Base-by-base conservation (phyloP, 2,329 filamentous ascomycete genomes). In the Ophiosphaerella narmari region DNA sequence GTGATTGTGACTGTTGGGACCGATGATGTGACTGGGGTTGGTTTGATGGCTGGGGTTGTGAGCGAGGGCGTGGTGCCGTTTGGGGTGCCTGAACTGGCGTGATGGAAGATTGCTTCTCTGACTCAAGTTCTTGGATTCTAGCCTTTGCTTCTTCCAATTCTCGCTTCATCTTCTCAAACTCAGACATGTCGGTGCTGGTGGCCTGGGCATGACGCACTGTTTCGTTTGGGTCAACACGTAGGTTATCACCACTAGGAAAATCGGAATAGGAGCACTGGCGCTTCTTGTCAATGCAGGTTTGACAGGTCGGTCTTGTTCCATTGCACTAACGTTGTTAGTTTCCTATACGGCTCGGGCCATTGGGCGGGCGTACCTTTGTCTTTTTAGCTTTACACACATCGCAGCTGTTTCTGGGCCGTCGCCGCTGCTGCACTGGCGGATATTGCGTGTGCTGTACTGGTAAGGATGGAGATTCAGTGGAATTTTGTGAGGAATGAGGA, bases 91-190 rank as follows among this genome's bases (percentile, higher is more conserved):
- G 66, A 3, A 60, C 50, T 2, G 66, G 65, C 14, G 65, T 67
- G 2, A 53, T 59, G 8, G 67, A 68, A 46, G 60, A 37, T 11
- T 62, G 62, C 23, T 72, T 67, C 51, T 71, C 67, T 2, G 58
- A 55, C 43, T 73, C 66, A 5, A 72, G 57, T 46, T 71, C 57
- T 26, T 65, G 62, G 14, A 73, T 71, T 11, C 65, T 64, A 7
- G 68, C 69, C 46, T 62, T 70, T n/a, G 70, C 68, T 53, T 71
- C 70, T 37, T 72, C 70, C 7, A 71, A 56, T 43, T 72, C 67
- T 46, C 50, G 65, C 54, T 67, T 70, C 57, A 72, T 66, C 50
- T 61, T 66, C 44, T 71, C 69, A 16, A 72, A 47, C 51, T 72
- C 68, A 1, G 66, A 63, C 7, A 68, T 48, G 29, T 63, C 62